Evolutionary conservation across 176 grass and related monocot species (phyloP).

Genomic region (Chrysopogon serrulatus): DNA sequence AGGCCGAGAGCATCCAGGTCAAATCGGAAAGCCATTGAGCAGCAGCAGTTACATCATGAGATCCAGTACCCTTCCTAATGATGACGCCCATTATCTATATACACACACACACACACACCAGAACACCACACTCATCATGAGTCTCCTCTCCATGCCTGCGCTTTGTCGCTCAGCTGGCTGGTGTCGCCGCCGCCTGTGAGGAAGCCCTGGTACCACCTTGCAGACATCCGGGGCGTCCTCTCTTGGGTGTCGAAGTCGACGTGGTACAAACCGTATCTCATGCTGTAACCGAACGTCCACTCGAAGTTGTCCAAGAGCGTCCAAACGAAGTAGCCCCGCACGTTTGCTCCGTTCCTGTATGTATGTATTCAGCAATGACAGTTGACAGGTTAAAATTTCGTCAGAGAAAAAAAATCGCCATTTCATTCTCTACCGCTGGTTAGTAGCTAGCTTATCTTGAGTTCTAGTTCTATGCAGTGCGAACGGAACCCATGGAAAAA

Average conservation of each 20-base stretch:
- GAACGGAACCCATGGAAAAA: too few relatives aligned
- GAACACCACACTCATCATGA: too few relatives aligned
- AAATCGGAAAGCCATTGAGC: too few relatives aligned
- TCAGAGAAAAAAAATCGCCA: not conserved
- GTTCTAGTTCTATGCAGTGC: too few relatives aligned
- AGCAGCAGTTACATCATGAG: too few relatives aligned
- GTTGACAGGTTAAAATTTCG: too few relatives aligned
- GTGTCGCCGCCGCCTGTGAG: slow-evolving; percentile 30
- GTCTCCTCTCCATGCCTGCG: too few relatives aligned
- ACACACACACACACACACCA: too few relatives aligned
- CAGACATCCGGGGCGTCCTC: slow-evolving; percentile 44
- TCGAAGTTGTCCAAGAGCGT: slow-evolving; percentile 61
- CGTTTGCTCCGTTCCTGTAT: slow-evolving; percentile 62
- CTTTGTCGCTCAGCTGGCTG: too few relatives aligned
- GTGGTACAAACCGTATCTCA: slow-evolving; percentile 43
- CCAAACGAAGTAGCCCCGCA: slow-evolving; percentile 62
- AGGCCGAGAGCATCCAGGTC: too few relatives aligned
- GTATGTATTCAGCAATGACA: not conserved
- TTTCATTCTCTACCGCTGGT: not conserved
- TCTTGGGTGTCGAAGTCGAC: slow-evolving; percentile 44
- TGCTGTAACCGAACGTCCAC: slow-evolving; percentile 36
- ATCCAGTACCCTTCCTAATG: too few relatives aligned
- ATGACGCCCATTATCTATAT: too few relatives aligned
- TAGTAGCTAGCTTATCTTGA: not conserved
- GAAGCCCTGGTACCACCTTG: slow-evolving; percentile 46